Conservation (phyloP, 768 basidiomycete genomes). For the Suillus placidus region DNA sequence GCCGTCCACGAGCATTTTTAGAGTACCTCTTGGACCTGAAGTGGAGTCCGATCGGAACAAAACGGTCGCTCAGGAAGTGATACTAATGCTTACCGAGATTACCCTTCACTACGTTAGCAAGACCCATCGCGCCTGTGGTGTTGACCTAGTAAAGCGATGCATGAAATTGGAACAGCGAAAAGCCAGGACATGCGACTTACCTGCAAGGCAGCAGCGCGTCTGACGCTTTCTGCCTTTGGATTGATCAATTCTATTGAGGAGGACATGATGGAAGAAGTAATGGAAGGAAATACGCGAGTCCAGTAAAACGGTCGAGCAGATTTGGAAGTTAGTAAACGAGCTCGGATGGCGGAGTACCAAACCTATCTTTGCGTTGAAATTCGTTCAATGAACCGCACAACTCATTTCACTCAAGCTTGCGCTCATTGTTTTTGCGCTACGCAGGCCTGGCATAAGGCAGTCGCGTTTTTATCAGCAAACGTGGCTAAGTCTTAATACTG, state of each 20-base stretch:
- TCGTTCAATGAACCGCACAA: conserved; percentile 20
- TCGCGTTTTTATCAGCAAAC: conserved; percentile 33
- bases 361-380: conserved; percentile 18
- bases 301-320: conserved; percentile 5
- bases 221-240: conserved; percentile 92
- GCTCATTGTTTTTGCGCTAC: conserved; percentile 31
- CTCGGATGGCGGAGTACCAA: conserved; percentile 35
- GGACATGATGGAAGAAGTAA: conserved; percentile 45
- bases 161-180: conserved; percentile 21
- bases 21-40: conserved; percentile 90
- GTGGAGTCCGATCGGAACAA: conserved; percentile 27
- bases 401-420: conserved; percentile 19
- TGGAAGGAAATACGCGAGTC: conserved; percentile 12
- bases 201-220: conserved; percentile 89
- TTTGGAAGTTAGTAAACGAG: conserved; percentile 11
- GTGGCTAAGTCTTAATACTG: conserved; percentile 18
- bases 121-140: conserved; percentile 93
- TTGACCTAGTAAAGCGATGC: conserved; percentile 63
- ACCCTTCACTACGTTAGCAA: conserved; percentile 95
- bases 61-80: conserved; percentile 17
- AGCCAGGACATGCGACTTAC: conserved; percentile 41
- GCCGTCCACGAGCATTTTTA: conserved; percentile 99
- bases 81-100: conserved; percentile 76
- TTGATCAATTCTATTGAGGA: conserved; percentile 95
- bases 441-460: conserved; percentile 30